These are phyloP conservation scores for Backusella macrospora DNA, from an alignment of 192 early-diverging fungal species.

Conservation along the genomic window DNA sequence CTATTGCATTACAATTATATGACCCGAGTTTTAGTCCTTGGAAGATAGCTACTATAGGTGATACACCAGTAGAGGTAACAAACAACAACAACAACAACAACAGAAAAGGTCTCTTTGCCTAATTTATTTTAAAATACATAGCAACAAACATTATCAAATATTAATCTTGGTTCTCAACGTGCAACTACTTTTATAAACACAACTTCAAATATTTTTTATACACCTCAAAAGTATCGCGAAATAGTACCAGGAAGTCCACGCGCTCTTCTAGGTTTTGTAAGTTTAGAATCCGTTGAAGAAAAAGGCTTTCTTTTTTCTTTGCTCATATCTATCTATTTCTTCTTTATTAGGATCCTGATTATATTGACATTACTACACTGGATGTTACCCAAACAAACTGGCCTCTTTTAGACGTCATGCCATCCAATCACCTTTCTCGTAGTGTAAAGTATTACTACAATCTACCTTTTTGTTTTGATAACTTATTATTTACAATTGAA, in stretches of 20 bases:
- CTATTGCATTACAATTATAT: conserved; percentile 20
- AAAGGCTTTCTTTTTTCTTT: too few species aligned
- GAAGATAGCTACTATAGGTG: neutral
- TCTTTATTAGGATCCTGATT: conserved; percentile 6
- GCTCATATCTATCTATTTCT: too few species aligned
- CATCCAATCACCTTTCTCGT: neutral
- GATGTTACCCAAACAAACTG: neutral
- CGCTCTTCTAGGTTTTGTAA: conserved; percentile 30
- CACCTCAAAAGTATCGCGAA: conserved; percentile 15
- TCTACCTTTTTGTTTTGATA: neutral
- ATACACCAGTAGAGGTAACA: conserved; percentile 9
- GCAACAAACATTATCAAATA: neutral
- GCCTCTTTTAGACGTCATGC: neutral
- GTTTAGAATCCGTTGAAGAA: neutral
- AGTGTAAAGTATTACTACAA: neutral
- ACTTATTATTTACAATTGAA: neutral
- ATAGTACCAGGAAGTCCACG: conserved; percentile 10
- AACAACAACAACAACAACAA: too few species aligned
- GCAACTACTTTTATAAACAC: neutral
- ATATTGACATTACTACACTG: conserved; percentile 27
- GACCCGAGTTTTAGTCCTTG: conserved; percentile 21
- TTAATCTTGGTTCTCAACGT: neutral
- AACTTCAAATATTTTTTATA: conserved; percentile 17
- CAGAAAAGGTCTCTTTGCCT: neutral
- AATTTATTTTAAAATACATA: neutral